Conservation (phyloP, 352 stramenopile genomes). For the Phytophthora kernoviae region DNA sequence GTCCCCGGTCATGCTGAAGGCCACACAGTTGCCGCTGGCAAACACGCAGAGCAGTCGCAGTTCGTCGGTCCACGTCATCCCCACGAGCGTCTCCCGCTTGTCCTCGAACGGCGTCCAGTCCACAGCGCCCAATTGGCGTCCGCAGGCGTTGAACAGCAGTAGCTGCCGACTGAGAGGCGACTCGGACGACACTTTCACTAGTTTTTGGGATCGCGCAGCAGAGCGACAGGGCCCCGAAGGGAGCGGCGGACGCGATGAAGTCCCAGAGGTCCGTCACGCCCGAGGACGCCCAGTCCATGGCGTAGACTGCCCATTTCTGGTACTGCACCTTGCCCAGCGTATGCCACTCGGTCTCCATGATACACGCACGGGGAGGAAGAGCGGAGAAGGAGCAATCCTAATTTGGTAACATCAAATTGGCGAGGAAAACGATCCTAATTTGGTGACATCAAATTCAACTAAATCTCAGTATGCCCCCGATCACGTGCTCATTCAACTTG, state of each 20-base stretch:
- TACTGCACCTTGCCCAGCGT: constrained; percentile 88
- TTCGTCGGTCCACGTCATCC: constrained; percentile 85
- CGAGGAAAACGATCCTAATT: too few relatives aligned
- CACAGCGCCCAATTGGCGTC: constrained; percentile 59
- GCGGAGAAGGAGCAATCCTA: too few relatives aligned
- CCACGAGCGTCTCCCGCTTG: constrained; percentile 67
- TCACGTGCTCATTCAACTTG: too few relatives aligned
- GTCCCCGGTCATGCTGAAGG: constrained; percentile 73
- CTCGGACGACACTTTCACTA: constrained; percentile 67
- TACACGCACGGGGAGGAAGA: too few relatives aligned
- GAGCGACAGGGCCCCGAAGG: constrained; percentile 74
- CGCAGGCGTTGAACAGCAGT: constrained; percentile 80
- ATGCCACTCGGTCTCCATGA: constrained; percentile 84
- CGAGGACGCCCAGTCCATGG: constrained; percentile 58
- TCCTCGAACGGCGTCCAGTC: constrained; percentile 76
- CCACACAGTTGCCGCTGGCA: constrained; percentile 69
- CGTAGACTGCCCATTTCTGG: constrained; percentile 83
- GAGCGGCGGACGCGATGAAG: constrained; percentile 60
- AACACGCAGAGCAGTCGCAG: constrained; percentile 83
- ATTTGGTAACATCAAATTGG: too few relatives aligned
- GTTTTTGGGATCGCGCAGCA: constrained; percentile 81
- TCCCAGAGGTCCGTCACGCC: constrained; percentile 70
- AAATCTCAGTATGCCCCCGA: too few relatives aligned
- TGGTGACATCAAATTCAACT: too few relatives aligned
- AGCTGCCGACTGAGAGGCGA: constrained; percentile 58